phyloP scores from a whole-genome alignment of 805 yeast genomes.

The Ogataea angusta region DNA sequence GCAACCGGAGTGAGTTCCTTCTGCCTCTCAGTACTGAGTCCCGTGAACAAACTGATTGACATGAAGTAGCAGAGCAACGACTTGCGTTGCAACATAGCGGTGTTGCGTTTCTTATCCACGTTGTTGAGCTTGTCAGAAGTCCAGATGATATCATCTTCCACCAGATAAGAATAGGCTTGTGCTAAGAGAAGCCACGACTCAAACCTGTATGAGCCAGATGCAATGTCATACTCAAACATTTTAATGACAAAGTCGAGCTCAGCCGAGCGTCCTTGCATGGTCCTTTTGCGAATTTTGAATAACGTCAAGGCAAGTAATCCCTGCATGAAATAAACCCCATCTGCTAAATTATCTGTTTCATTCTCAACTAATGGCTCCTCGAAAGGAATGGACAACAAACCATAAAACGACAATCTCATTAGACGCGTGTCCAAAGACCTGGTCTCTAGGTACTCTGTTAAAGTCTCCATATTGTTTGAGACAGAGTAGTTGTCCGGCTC shows the following conservation, averaged over 20 bases:
- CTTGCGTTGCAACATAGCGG: conserved; percentile 65
- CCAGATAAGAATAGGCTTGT: conserved; percentile 70
- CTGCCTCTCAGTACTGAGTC: conserved; percentile 18
- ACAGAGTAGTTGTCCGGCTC: conserved; percentile 41
- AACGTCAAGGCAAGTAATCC: conserved; percentile 67
- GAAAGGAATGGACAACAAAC: conserved; percentile 35
- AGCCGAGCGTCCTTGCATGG: conserved; percentile 76
- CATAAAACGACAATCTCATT: conserved; percentile 51
- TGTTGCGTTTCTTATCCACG: conserved; percentile 53
- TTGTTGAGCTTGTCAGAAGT: conserved; percentile 76
- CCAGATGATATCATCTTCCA: conserved; percentile 91
- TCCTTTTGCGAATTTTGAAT: conserved; percentile 66
- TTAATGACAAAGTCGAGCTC: conserved; percentile 74
- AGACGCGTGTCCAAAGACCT: conserved; percentile 42
- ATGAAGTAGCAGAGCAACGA: conserved; percentile 70
- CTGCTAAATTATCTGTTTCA: conserved; percentile 33
- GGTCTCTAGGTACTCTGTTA: conserved; percentile 47
- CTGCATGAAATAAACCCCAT: conserved; percentile 67
- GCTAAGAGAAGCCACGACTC: conserved; percentile 89
- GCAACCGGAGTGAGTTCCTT: conserved; percentile 35
- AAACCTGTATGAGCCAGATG: conserved; percentile 61
- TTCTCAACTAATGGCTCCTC: conserved; percentile 33
- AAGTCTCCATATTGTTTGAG: conserved; percentile 41
- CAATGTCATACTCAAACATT: conserved; percentile 62
- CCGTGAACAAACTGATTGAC: conserved; percentile 52